Evolutionary conservation across 1,284 basidiomycete genomes (phyloP).

Genomic region (Ceratobasidium sp.): DNA sequence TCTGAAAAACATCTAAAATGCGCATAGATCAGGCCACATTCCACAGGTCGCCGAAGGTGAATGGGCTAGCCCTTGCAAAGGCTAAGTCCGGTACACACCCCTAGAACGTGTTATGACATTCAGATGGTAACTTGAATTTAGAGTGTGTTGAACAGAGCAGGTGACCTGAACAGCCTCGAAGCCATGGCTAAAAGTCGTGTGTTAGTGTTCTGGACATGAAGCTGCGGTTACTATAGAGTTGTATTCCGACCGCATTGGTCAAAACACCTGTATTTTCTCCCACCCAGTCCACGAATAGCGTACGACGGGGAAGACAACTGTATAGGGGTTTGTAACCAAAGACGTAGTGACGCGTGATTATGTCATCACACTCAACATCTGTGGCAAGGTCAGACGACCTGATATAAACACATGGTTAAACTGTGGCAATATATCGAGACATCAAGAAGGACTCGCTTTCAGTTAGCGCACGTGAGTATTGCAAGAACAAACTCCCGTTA

Average conservation of each 20-base stretch:
- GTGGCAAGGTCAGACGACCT: constrained; percentile 34
- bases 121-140: constrained; percentile 20
- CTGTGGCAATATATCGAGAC: neutral
- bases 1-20: constrained; percentile 15
- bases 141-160: constrained; percentile 20
- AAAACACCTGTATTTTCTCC: neutral
- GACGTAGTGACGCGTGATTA: constrained; percentile 1
- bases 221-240: neutral
- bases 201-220: neutral
- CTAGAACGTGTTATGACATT: constrained; percentile 36
- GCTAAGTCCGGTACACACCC: constrained; percentile 1
- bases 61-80: neutral
- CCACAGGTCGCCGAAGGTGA: neutral
- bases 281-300: constrained; percentile 1
- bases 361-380: too few relatives aligned
- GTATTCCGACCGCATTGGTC: neutral
- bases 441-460: neutral
- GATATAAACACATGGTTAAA: neutral
- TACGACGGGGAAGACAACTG: neutral
- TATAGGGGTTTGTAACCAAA: neutral
- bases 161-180: constrained; percentile 16
- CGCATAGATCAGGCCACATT: constrained; percentile 15
- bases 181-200: constrained; percentile 1
- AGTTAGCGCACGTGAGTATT: constrained; percentile 4
- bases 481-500: neutral